Base-by-base conservation (phyloP, 75 land plant species). In the Selaginella tamariscina region DNA sequence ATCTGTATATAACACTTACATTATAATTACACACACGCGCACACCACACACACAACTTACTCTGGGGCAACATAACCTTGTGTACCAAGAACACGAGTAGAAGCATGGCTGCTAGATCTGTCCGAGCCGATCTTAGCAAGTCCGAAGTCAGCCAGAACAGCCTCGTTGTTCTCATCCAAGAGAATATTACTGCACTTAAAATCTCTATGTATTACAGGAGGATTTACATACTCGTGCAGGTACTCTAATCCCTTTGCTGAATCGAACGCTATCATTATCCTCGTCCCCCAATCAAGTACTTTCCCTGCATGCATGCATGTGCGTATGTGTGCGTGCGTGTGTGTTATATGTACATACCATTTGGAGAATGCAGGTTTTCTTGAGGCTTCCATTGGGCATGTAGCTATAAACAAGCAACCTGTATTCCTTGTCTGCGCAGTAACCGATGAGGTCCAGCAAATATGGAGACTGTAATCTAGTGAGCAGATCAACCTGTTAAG, bases 331-430 rank as follows among this genome's bases (percentile, higher is more conserved):
- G n/a, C n/a, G n/a, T n/a, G n/a, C n/a, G n/a, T n/a, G 62, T 9
- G 9, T 26, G 62, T 8, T 23, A 59, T 2, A 23, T 8, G 27
- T 8, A 59, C n/a, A 8, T n/a, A 59, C 23, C 62, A 8, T 59
- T 26, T 2, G 54, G 20, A 49, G 62, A 59, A 59, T 23, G 21
- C 26, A 59, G 21, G 21, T 23, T 8, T 23, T 23, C 24, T 21
- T 23, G 62, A 59, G 26, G 26, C 62, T 59, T 21, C 62, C 93
- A 70, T 86, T 86, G 24, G 86, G 67, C 92, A 88, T 85, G 72
- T 82, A 88, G 57, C 85, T 87, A 68, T 88, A 88, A 5, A 88
- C 80, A 56, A 88, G 33, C 88, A 88, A 81, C 88, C 49, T 39
- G 49, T 39, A 39, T 5, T 39, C 49, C 49, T 39, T 39, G 49